phyloP scores from a whole-genome alignment of 2,329 filamentous ascomycete genomes.

The Beauveria sp. region DNA sequence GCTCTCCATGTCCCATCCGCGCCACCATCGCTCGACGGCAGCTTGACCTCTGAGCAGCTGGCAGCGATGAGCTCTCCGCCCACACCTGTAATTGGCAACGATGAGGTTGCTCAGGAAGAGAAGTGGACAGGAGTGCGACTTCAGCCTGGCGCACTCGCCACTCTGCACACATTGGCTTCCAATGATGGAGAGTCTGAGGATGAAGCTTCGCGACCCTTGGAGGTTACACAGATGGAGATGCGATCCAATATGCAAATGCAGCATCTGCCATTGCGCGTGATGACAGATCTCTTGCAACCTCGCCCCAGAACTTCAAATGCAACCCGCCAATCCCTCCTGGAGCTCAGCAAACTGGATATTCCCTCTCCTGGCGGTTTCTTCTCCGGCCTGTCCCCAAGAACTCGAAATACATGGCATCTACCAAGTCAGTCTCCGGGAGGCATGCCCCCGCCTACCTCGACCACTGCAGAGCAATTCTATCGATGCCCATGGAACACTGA shows the following conservation, averaged over 20 bases:
- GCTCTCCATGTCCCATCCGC: conserved; percentile 63
- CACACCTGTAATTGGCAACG: conserved; percentile 63
- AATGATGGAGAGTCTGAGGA: conserved; percentile 57
- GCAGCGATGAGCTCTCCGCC: conserved; percentile 75
- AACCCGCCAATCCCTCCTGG: conserved; percentile 52
- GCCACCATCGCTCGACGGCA: conserved; percentile 84
- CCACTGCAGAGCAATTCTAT: conserved; percentile 89
- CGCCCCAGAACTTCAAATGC: conserved; percentile 22
- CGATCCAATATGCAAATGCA: conserved; percentile 35
- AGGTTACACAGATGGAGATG: conserved; percentile 30
- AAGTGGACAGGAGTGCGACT: conserved; percentile 69
- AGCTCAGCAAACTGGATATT: conserved; percentile 75
- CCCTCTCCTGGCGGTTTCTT: conserved; percentile 92
- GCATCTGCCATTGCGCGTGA: conserved; percentile 42
- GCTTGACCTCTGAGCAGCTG: conserved; percentile 79
- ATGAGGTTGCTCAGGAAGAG: conserved; percentile 45
- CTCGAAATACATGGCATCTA: conserved; percentile 75
- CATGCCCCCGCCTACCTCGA: conserved; percentile 65
- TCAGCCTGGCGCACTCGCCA: conserved; percentile 72
- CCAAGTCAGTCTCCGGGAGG: conserved; percentile 45
- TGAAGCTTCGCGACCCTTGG: conserved; percentile 33
- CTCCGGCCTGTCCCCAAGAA: conserved; percentile 67
- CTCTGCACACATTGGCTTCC: conserved; percentile 63
- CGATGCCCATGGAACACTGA: conserved; percentile 64
- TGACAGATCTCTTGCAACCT: conserved; percentile 31